phyloP scores from a whole-genome alignment of 1,284 basidiomycete species.

The Pseudozyma sp. region DNA sequence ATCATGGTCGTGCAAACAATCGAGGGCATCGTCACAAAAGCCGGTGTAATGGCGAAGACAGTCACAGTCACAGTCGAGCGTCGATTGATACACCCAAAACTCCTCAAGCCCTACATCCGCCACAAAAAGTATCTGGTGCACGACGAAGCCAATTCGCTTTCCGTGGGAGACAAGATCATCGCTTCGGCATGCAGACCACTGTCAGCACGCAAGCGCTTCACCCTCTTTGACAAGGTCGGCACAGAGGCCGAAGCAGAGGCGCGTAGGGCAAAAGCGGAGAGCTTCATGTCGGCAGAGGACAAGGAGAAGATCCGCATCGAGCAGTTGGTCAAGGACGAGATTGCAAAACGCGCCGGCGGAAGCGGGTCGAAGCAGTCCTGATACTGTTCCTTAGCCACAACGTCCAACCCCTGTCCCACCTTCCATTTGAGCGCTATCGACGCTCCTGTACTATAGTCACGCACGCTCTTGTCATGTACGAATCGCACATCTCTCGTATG shows the following conservation, averaged over 20 bases:
- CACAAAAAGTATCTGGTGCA: conserved; percentile 67
- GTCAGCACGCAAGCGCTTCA: conserved; percentile 62
- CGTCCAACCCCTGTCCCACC: not conserved
- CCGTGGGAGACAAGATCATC: conserved; percentile 61
- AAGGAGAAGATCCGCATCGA: conserved; percentile 60
- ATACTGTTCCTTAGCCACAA: not conserved
- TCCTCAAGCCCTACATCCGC: conserved; percentile 60
- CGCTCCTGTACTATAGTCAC: conserved; percentile 18
- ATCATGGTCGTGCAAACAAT: conserved; percentile 44
- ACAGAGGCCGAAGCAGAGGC: conserved; percentile 33
- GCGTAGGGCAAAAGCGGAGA: conserved; percentile 43
- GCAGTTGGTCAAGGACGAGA: conserved; percentile 56
- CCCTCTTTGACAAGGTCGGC: conserved; percentile 52
- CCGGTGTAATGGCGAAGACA: conserved; percentile 65
- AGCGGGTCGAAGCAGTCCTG: conserved; percentile 24
- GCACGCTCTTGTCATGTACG: not conserved
- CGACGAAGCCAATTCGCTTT: conserved; percentile 53
- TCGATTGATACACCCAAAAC: conserved; percentile 57
- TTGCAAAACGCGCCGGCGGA: conserved; percentile 31
- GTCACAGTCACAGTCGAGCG: conserved; percentile 64
- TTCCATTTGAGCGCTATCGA: not conserved
- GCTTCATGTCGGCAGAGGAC: conserved; percentile 56
- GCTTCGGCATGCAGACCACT: conserved; percentile 63
- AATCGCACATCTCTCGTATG: too few relatives aligned
- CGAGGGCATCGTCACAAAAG: conserved; percentile 62